These are phyloP conservation scores for Orobanche coerulescens DNA, from an alignment of 257 asterid species.

Conservation along the genomic window DNA sequence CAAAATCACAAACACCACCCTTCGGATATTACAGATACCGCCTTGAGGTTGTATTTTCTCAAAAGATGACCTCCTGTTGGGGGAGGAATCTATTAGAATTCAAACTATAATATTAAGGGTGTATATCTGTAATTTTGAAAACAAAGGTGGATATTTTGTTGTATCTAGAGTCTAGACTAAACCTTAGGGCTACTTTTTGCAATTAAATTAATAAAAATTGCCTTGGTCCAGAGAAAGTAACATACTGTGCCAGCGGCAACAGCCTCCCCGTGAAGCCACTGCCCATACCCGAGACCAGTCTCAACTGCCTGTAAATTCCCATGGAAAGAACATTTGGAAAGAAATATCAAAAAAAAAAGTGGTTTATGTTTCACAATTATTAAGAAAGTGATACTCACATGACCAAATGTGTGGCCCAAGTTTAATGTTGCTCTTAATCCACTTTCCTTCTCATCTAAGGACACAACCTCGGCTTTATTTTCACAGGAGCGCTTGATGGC, in stretches of 20 bases:
- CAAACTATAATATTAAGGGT: no score
- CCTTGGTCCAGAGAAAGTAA: slow-evolving; percentile 5
- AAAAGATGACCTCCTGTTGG: no score
- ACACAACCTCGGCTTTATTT: slow-evolving; percentile 95
- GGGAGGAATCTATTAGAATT: no score
- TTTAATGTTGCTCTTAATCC: slow-evolving; percentile 92
- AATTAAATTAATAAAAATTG: background rate
- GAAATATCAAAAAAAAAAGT: background rate
- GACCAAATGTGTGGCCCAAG: slow-evolving; percentile 99
- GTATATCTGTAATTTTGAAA: background rate
- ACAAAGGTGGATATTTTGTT: background rate
- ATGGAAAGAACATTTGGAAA: slow-evolving; percentile 11
- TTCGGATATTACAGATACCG: no score
- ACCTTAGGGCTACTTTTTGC: background rate
- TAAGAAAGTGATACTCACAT: slow-evolving; percentile 46
- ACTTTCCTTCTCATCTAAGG: slow-evolving; percentile 93
- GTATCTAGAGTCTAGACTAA: background rate
- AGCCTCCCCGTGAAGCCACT: slow-evolving; percentile 99
- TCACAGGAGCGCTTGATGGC: slow-evolving; percentile 98
- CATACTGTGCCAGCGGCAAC: slow-evolving; percentile 94
- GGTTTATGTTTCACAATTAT: background rate
- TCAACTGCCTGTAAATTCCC: slow-evolving; percentile 74
- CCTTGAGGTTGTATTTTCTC: no score
- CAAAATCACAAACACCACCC: no score
- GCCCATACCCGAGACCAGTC: slow-evolving; percentile 85